Conservation (phyloP, 2,329 filamentous ascomycete species). For the Dactylellina leptospora region DNA sequence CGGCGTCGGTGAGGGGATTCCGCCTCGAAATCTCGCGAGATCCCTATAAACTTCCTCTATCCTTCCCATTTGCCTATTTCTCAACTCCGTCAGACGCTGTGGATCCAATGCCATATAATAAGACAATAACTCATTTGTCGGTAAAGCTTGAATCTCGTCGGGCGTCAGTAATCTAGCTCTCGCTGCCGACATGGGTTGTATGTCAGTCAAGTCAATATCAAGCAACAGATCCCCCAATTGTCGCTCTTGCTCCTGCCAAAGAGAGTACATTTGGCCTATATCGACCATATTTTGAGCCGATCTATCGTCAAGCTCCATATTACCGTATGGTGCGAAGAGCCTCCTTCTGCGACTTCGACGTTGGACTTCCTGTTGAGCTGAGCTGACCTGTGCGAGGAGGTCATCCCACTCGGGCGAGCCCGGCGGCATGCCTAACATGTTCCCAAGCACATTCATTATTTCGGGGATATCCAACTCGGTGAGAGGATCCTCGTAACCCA, state of each 20-base stretch:
- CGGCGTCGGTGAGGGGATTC: too few relatives aligned
- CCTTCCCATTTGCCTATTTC: constrained; percentile 3
- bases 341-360: neutral
- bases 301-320: neutral
- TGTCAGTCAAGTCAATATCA: constrained; percentile 4
- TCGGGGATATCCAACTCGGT: neutral
- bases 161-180: neutral
- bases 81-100: neutral
- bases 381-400: neutral
- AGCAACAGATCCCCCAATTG: neutral
- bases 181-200: constrained; percentile 1
- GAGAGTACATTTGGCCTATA: constrained; percentile 1
- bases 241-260: constrained; percentile 5
- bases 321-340: constrained; percentile 2
- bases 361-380: constrained; percentile 1
- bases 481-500: neutral
- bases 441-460: neutral
- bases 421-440: neutral
- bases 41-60: neutral
- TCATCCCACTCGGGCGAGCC: constrained; percentile 1
- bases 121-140: neutral
- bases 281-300: constrained; percentile 12
- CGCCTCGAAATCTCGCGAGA: neutral
- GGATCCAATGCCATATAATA: constrained; percentile 26
- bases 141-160: neutral